Evolutionary conservation across 2,329 filamentous ascomycete species (phyloP).

Genomic region (Phaeosphaeria sp.): DNA sequence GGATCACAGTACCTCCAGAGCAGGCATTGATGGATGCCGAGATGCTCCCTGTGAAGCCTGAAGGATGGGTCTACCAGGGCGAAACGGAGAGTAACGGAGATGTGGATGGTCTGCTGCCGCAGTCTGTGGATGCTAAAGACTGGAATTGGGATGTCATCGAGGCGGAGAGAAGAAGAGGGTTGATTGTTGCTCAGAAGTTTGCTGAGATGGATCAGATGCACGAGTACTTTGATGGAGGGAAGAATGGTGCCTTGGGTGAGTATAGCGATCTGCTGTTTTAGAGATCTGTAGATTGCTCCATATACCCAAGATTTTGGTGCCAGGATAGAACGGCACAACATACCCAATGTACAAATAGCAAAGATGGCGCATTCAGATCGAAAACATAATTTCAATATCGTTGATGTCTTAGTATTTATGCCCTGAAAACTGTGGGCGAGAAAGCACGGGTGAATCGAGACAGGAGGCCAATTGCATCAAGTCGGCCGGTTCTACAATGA

Average conservation of each 20-base stretch:
- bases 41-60: conserved; percentile 76
- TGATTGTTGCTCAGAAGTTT: conserved; percentile 63
- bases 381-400: no score
- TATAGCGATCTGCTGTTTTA: conserved; percentile 48
- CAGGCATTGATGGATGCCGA: conserved; percentile 73
- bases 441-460: no score
- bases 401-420: no score
- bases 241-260: conserved; percentile 52
- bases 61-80: conserved; percentile 53
- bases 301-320: conserved; percentile 9
- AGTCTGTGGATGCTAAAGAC: conserved; percentile 45
- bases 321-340: background rate
- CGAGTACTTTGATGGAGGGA: conserved; percentile 56
- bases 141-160: conserved; percentile 70
- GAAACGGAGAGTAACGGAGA: conserved; percentile 11
- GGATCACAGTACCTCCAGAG: conserved; percentile 84
- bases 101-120: conserved; percentile 28
- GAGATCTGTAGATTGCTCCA: background rate
- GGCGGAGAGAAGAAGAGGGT: conserved; percentile 60
- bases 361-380: no score
- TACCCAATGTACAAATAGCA: background rate
- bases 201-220: conserved; percentile 60
- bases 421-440: no score
- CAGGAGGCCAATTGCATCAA: no score
- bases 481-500: no score